Conservation (phyloP, 768 basidiomycete species). For the Hygrocybe coccinea region DNA sequence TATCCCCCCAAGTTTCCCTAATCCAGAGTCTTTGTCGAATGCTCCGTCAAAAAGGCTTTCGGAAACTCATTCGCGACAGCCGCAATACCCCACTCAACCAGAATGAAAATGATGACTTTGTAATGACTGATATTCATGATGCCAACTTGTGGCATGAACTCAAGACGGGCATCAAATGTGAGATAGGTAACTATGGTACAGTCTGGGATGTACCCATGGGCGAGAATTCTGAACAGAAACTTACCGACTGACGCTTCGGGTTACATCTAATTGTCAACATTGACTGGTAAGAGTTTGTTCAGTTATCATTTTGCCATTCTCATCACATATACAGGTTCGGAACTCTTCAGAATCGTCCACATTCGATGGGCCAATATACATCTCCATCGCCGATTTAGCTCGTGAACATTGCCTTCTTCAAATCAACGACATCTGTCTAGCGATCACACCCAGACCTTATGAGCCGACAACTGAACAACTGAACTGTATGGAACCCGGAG, state of each 20-base stretch:
- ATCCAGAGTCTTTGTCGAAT: slow-evolving; percentile 20
- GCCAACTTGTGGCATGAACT: slow-evolving; percentile 16
- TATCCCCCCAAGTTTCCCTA: slow-evolving; percentile 19
- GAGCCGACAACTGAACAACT: slow-evolving; percentile 25
- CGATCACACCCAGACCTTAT: slow-evolving; percentile 23
- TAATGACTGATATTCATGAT: slow-evolving; percentile 23
- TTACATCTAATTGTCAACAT: slow-evolving; percentile 24
- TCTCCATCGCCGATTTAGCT: not conserved
- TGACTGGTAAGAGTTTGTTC: slow-evolving; percentile 20
- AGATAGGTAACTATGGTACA: slow-evolving; percentile 14
- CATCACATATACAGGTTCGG: slow-evolving; percentile 20
- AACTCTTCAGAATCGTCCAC: slow-evolving; percentile 16
- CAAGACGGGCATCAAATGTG: slow-evolving; percentile 10
- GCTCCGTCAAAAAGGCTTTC: slow-evolving; percentile 14
- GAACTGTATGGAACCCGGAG: slow-evolving; percentile 19
- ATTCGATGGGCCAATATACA: not conserved
- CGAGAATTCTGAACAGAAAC: not conserved
- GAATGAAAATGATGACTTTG: slow-evolving; percentile 20
- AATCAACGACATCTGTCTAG: slow-evolving; percentile 15
- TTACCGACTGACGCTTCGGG: slow-evolving; percentile 15
- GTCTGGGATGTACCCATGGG: slow-evolving; percentile 8
- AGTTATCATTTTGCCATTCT: slow-evolving; percentile 1
- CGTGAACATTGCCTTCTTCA: not conserved
- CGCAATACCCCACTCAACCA: slow-evolving; percentile 1
- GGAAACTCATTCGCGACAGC: slow-evolving; percentile 9